Conservation (phyloP, 129 eudicot species). For the Flaveria robusta region DNA sequence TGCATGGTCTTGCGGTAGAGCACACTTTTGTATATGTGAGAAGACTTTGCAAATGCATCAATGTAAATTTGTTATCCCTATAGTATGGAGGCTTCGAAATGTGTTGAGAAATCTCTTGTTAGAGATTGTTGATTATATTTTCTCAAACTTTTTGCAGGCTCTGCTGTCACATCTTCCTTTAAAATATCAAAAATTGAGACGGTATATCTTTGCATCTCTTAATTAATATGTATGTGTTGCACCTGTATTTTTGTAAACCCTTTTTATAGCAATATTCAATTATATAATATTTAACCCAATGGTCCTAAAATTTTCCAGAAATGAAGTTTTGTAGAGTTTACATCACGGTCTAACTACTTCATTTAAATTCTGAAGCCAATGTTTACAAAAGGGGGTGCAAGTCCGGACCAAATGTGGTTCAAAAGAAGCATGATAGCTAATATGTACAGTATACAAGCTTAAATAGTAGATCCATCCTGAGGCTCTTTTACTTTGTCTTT, state of each 20-base stretch:
- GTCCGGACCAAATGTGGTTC: background rate
- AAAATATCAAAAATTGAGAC: slow-evolving; percentile 69
- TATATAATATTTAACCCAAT: background rate
- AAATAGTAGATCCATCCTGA: background rate
- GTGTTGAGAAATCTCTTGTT: background rate
- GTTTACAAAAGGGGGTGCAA: background rate
- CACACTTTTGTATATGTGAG: background rate
- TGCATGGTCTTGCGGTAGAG: background rate
- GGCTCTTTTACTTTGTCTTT: background rate
- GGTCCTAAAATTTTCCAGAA: background rate
- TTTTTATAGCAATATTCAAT: background rate
- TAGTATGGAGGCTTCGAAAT: background rate
- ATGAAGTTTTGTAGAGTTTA: background rate
- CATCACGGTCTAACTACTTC: background rate
- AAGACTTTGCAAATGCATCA: background rate
- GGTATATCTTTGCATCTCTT: slow-evolving; percentile 44
- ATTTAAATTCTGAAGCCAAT: too few relatives aligned
- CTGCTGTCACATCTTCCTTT: slow-evolving; percentile 71
- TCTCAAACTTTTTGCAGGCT: slow-evolving; percentile 54
- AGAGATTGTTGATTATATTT: slow-evolving; percentile 25
- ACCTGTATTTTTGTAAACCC: background rate
- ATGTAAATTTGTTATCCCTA: slow-evolving; percentile 1
- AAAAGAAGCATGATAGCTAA: background rate
- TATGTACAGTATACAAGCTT: background rate
- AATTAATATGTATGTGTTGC: slow-evolving; percentile 15